Conservation (phyloP, 176 grass and related monocot genomes). For the Phoenix dactylifera region DNA sequence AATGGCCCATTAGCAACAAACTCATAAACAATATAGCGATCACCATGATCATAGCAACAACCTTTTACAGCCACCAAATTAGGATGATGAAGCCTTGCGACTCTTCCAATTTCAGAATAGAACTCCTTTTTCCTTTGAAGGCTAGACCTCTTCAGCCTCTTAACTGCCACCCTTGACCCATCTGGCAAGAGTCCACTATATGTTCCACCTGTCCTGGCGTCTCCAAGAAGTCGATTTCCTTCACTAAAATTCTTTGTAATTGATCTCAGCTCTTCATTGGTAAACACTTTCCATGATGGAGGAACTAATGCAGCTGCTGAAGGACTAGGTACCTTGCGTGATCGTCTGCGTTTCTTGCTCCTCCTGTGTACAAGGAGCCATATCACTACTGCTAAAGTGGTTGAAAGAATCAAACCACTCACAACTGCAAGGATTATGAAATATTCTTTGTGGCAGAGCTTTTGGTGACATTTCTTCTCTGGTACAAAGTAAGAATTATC, state of each 20-base stretch:
- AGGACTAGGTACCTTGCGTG: constrained; percentile 52
- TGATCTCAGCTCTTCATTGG: constrained; percentile 73
- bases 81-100: constrained; percentile 88
- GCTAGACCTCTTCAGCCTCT: constrained; percentile 86
- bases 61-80: constrained; percentile 89
- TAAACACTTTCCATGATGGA: constrained; percentile 83
- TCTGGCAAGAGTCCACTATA: constrained; percentile 80
- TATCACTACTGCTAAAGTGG: constrained; percentile 62
- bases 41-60: constrained; percentile 92
- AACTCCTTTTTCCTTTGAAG: constrained; percentile 96
- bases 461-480: constrained; percentile 59
- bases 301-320: constrained; percentile 65
- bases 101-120: constrained; percentile 93
- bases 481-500: background rate
- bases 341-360: constrained; percentile 86
- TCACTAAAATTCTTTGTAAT: constrained; percentile 98
- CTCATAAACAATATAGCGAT: constrained; percentile 92
- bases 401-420: constrained; percentile 72
- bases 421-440: constrained; percentile 60
- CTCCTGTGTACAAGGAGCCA: constrained; percentile 80
- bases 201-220: constrained; percentile 94
- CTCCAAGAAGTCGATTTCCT: constrained; percentile 86
- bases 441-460: constrained; percentile 59
- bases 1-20: constrained; percentile 92
- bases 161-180: constrained; percentile 78